These are phyloP conservation scores for Scedosporium dehoogii DNA, from an alignment of 2,329 filamentous ascomycete genomes.

Conservation along the genomic window DNA sequence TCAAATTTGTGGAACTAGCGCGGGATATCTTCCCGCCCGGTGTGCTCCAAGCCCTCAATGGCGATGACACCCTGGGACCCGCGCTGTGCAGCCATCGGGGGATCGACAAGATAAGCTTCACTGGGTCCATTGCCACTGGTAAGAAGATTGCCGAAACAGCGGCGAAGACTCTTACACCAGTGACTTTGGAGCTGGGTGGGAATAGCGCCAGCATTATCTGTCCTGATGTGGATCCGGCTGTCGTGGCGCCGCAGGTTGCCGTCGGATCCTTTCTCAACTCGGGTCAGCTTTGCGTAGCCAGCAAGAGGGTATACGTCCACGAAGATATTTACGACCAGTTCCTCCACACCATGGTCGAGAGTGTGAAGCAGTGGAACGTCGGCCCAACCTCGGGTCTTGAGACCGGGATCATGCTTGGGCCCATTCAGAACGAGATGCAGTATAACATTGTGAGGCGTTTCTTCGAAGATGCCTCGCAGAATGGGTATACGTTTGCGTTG, in stretches of 20 bases:
- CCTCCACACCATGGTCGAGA: slow-evolving; percentile 25
- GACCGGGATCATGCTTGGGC: slow-evolving; percentile 33
- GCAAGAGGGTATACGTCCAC: slow-evolving; percentile 54
- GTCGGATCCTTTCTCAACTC: slow-evolving; percentile 43
- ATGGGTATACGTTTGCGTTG: slow-evolving; percentile 42
- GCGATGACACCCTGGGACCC: slow-evolving; percentile 50
- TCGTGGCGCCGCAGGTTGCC: slow-evolving; percentile 27
- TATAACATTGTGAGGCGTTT: slow-evolving; percentile 38
- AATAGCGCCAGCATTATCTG: slow-evolving; percentile 51
- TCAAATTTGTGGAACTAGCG: slow-evolving; percentile 52
- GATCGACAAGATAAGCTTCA: slow-evolving; percentile 56
- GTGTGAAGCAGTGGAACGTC: slow-evolving; percentile 8
- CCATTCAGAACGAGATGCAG: slow-evolving; percentile 56
- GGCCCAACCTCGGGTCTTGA: slow-evolving; percentile 29
- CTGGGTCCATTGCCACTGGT: slow-evolving; percentile 49
- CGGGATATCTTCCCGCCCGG: slow-evolving; percentile 50
- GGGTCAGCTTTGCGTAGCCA: slow-evolving; percentile 27
- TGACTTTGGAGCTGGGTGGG: slow-evolving; percentile 53
- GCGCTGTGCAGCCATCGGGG: slow-evolving; percentile 47
- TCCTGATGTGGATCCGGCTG: slow-evolving; percentile 42
- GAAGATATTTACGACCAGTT: slow-evolving; percentile 49
- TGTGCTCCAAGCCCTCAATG: slow-evolving; percentile 49
- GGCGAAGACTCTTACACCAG: slow-evolving; percentile 47
- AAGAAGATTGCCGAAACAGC: slow-evolving; percentile 49
- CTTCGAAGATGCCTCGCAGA: slow-evolving; percentile 43